Conservation (phyloP, 129 eudicot species). For the Flaveria trinervia region DNA sequence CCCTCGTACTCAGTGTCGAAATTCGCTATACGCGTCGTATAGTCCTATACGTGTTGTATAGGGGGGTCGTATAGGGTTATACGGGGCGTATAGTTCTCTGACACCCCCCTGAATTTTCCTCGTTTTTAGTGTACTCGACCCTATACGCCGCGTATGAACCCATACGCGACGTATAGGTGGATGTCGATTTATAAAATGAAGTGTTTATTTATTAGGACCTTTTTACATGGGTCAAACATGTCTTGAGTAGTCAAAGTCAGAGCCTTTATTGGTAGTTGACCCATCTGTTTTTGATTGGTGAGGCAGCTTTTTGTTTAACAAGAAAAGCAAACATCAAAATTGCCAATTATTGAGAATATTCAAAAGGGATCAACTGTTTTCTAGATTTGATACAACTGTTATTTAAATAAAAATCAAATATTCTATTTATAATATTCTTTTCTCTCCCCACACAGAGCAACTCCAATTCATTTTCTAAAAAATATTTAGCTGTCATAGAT, state of each 20-base stretch:
- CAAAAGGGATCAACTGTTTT: slow-evolving; percentile 27
- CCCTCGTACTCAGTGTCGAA: too few species aligned
- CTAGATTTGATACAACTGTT: slow-evolving; percentile 33
- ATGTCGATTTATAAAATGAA: too few species aligned
- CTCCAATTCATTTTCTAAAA: slow-evolving; percentile 30
- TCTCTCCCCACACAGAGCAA: slow-evolving; percentile 1
- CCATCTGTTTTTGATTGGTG: slow-evolving; percentile 19
- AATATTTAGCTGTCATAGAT: slow-evolving; percentile 35
- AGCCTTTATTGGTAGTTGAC: slow-evolving; percentile 34
- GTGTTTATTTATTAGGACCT: too few species aligned
- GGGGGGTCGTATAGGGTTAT: too few species aligned
- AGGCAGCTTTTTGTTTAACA: slow-evolving; percentile 31
- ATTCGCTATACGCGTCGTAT: too few species aligned
- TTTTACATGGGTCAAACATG: slow-evolving; percentile 41
- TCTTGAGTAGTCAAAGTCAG: slow-evolving; percentile 35
- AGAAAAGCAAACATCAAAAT: slow-evolving; percentile 25
- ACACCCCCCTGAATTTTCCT: too few species aligned
- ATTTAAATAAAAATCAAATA: slow-evolving; percentile 31
- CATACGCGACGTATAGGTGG: too few species aligned
- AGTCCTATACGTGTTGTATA: too few species aligned
- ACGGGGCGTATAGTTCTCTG: too few species aligned
- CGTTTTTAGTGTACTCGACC: too few species aligned
- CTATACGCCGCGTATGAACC: too few species aligned
- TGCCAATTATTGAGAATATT: slow-evolving; percentile 39
- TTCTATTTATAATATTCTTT: slow-evolving; percentile 25